Evolutionary conservation across 306 rosid genomes (phyloP).

Genomic region (Castanopsis chinensis): DNA sequence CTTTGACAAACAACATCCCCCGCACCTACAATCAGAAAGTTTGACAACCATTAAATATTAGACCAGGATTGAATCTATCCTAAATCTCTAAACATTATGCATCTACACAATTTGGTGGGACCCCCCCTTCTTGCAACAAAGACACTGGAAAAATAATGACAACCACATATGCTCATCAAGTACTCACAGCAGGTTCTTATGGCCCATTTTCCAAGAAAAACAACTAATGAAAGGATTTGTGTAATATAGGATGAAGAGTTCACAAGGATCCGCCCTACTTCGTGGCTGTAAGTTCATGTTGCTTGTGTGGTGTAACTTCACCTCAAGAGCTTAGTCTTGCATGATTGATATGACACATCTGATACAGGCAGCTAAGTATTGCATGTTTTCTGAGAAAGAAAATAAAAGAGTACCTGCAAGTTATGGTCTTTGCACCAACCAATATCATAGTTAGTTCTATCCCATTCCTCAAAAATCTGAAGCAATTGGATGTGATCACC

Average conservation of each 20-base stretch:
- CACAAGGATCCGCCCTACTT: not conserved
- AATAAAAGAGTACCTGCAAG: constrained; percentile 61
- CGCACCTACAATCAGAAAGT: constrained; percentile 66
- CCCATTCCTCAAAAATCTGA: constrained; percentile 81
- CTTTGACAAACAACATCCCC: constrained; percentile 89
- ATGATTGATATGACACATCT: not conserved
- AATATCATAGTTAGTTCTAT: constrained; percentile 61
- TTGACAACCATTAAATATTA: constrained; percentile 11
- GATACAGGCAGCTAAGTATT: not conserved
- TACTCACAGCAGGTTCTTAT: constrained; percentile 9
- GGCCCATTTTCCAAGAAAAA: constrained; percentile 8
- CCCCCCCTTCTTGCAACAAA: constrained; percentile 12
- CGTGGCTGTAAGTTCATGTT: not conserved
- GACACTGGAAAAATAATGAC: constrained; percentile 3
- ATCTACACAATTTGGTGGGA: constrained; percentile 6
- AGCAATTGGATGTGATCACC: constrained; percentile 94
- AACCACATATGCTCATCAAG: constrained; percentile 20
- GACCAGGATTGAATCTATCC: constrained; percentile 5
- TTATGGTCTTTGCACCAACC: constrained; percentile 86
- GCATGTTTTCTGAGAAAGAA: constrained; percentile 7
- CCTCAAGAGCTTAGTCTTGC: constrained; percentile 14
- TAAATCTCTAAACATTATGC: not conserved
- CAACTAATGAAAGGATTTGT: constrained; percentile 15
- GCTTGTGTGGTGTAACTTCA: constrained; percentile 13
- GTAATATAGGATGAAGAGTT: not conserved